Conservation (phyloP, 345 rosid genomes). For the Hibiscus tridactylites region DNA sequence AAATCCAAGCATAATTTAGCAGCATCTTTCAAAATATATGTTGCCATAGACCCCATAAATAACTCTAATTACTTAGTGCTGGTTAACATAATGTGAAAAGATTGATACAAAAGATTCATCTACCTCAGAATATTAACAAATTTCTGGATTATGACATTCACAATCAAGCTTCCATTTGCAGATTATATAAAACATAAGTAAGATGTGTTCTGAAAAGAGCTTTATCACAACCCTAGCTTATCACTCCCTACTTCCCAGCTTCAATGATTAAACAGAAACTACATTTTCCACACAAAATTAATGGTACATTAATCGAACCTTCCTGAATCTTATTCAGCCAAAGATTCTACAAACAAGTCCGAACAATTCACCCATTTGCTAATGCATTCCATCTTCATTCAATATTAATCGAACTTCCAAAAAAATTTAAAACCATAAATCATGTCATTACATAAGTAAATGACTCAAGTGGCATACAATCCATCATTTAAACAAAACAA, state of each 20-base stretch:
- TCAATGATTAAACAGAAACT: neutral
- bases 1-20: slow-evolving; percentile 3
- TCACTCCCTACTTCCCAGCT: neutral
- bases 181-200: slow-evolving; percentile 1
- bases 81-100: neutral
- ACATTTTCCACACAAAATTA: neutral
- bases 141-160: neutral
- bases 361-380: neutral
- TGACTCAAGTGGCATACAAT: neutral
- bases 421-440: neutral
- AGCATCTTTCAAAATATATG: neutral
- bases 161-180: neutral
- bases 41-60: neutral
- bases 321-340: neutral
- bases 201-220: neutral
- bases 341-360: slow-evolving; percentile 7
- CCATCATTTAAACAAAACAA: neutral
- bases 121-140: neutral
- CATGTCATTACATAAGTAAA: neutral
- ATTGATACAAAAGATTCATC: neutral
- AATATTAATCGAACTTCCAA: neutral
- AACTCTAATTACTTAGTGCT: neutral
- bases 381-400: neutral
- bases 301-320: neutral
- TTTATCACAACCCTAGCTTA: neutral